Evolutionary conservation across 305 asterid genomes (phyloP), one percentile per base, ranked within the genome.

Genomic region (Euphrasia arctica): DNA sequence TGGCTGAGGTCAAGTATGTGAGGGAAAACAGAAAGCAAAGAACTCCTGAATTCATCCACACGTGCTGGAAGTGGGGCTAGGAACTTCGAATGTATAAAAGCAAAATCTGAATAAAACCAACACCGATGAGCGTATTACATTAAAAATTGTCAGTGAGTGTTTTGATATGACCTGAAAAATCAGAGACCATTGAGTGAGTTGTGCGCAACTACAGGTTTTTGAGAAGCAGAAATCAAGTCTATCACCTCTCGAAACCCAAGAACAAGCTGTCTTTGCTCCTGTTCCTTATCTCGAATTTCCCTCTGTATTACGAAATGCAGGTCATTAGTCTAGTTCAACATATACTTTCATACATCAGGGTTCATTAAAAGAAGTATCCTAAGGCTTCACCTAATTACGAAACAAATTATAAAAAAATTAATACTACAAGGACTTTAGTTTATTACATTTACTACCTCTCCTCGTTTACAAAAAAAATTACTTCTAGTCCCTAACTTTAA

Each of bases 171-270:
- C 32, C 51, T 48, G 68, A 59, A 69, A 42, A 28, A 48, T 43
- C 10, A 78, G 54, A 31, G 74, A 91, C 98, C 98, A 61, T 77
- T 78, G 55, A 92, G 89, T 68, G 87, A 71, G 85, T 90, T 85
- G 85, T 87, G 95, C 70, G 80, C 95, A 74, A 92, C 85, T 56
- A 92, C 73, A 57, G 94, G 97, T 65, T 79, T 87, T 82, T 75
- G 79, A 76, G 97, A 89, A 76, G 79, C 39, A 36, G 97, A 85
- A 74, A 92, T 79, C 83, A 90, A 72, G 75, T 90, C 95, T 75
- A 92, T 79, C 89, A 87, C 95, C 82, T 84, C 96, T 48, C 96
- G 78, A 73, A 90, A 90, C 75, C 98, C 97, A 73, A 84, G 82
- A 39, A 78, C 74, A 60, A 69, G 80, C 70, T 59, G 77, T 71